Conservation (phyloP, 176 grass and related monocot genomes). For the Avena sativa region DNA sequence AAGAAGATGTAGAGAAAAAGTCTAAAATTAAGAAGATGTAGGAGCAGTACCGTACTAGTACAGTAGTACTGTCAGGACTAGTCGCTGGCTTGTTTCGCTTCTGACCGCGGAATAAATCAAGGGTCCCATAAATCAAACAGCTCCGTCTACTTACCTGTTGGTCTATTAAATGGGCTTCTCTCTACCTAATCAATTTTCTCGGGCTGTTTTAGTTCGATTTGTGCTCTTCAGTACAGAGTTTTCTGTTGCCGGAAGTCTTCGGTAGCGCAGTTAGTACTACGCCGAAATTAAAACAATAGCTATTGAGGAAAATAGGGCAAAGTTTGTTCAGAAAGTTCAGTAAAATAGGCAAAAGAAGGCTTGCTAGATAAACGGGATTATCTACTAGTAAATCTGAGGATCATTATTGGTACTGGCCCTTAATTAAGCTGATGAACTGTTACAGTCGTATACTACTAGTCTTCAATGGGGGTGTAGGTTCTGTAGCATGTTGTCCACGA, state of each 20-base stretch:
- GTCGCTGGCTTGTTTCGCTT: conserved; percentile 4
- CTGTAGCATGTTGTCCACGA: conserved; percentile 13
- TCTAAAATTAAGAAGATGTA: neutral
- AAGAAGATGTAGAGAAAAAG: no score
- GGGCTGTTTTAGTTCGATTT: neutral
- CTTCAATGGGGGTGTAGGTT: conserved; percentile 33
- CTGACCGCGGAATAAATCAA: conserved; percentile 36
- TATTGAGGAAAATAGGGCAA: neutral
- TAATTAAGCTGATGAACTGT: neutral
- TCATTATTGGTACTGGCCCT: neutral
- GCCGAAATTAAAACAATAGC: neutral
- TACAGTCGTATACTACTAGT: neutral
- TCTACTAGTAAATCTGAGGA: neutral
- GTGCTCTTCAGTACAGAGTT: neutral
- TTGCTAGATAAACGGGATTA: neutral
- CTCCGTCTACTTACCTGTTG: neutral
- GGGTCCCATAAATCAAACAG: conserved; percentile 36
- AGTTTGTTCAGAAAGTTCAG: neutral
- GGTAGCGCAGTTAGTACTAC: neutral
- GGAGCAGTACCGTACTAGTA: neutral
- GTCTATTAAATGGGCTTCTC: conserved; percentile 10
- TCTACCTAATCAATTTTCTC: neutral
- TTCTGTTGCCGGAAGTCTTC: neutral
- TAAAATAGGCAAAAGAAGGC: neutral
- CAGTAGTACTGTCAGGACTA: neutral